phyloP scores from a whole-genome alignment of 2,329 filamentous ascomycete species.

The Thelonectria blattea region DNA sequence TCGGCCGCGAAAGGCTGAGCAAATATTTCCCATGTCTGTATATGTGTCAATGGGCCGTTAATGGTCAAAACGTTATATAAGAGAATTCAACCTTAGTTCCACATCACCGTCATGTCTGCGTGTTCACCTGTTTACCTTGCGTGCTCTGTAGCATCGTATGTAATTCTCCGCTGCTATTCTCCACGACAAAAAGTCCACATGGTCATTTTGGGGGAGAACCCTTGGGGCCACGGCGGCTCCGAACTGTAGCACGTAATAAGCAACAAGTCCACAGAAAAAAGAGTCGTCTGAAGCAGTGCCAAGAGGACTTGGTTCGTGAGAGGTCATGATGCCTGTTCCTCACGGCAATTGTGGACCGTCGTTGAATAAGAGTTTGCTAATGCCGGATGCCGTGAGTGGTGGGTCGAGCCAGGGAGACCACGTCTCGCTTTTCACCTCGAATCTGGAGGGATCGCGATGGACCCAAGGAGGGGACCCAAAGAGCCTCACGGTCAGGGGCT shows the following conservation, averaged over 20 bases:
- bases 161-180: conserved; percentile 13
- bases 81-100: conserved; percentile 38
- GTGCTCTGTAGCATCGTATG: conserved; percentile 1
- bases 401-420: conserved; percentile 4
- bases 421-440: conserved; percentile 14
- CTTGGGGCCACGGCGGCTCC: conserved; percentile 27
- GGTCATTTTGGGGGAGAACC: conserved; percentile 2
- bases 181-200: conserved; percentile 15
- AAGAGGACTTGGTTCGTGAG: conserved; percentile 12
- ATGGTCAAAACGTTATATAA: conserved; percentile 38
- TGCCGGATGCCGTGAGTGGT: conserved; percentile 30
- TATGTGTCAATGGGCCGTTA: conserved; percentile 30
- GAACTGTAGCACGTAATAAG: conserved; percentile 10
- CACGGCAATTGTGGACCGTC: conserved; percentile 34
- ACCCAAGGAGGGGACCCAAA: no score
- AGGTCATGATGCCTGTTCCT: conserved; percentile 12
- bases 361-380: conserved; percentile 41
- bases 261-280: conserved; percentile 26
- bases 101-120: conserved; percentile 19
- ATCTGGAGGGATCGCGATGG: conserved; percentile 32
- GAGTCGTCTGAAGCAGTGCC: conserved; percentile 18
- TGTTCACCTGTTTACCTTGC: conserved; percentile 5
- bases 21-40: conserved; percentile 30
- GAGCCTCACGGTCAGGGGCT: conserved; percentile 25
- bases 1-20: conserved; percentile 23